Conservation (phyloP, 305 asterid genomes). For the Lippia alba region DNA sequence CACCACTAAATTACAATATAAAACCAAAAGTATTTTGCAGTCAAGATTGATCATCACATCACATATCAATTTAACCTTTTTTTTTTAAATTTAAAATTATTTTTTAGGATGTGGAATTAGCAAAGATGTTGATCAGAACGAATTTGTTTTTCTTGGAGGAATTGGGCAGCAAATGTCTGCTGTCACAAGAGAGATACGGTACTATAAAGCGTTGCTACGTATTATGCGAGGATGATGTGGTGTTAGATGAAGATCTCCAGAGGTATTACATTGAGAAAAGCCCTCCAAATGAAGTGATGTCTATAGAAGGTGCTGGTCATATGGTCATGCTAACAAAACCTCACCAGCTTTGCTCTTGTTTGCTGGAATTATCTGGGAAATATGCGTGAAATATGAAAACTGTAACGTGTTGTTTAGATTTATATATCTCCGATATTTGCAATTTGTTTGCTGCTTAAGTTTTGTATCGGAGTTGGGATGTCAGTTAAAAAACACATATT, state of each 20-base stretch:
- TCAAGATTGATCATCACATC: too few relatives aligned
- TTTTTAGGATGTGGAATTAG: conserved; percentile 63
- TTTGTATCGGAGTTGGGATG: too few relatives aligned
- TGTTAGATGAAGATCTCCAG: conserved; percentile 55
- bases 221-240: conserved; percentile 49
- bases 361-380: conserved; percentile 44
- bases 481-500: too few relatives aligned
- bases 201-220: conserved; percentile 48
- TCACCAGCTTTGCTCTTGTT: conserved; percentile 34
- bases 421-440: too few relatives aligned
- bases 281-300: conserved; percentile 50
- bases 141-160: conserved; percentile 44
- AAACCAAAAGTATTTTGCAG: too few relatives aligned
- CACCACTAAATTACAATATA: too few relatives aligned
- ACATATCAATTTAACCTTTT: too few relatives aligned
- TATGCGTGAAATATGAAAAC: not conserved
- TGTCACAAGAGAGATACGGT: conserved; percentile 54
- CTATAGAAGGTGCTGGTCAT: conserved; percentile 49
- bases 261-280: conserved; percentile 46
- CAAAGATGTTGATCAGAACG: conserved; percentile 50
- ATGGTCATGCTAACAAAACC: conserved; percentile 62
- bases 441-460: too few relatives aligned
- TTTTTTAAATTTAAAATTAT: not conserved
- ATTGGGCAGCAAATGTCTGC: conserved; percentile 36
- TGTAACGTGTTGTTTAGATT: too few relatives aligned